Base-by-base conservation (phyloP, 2,329 filamentous ascomycete species). In the Cordyceps cateniannulata region DNA sequence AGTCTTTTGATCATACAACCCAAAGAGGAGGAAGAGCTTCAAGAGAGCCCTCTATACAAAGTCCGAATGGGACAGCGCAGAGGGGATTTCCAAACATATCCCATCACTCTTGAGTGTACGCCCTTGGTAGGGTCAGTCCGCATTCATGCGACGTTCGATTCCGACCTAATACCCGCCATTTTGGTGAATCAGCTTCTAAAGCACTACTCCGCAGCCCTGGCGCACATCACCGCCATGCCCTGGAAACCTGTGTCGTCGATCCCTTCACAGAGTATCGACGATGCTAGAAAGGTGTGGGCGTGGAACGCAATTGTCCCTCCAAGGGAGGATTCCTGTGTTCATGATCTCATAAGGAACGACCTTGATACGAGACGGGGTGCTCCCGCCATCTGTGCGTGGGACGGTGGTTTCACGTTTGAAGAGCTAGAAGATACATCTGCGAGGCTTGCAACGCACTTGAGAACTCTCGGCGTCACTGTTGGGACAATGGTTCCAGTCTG, bases 341-440 rank as follows among this genome's bases (percentile, higher is more conserved):
- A 57, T 22, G 44, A 57, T 4, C 32, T 57, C 22, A 40, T 57
- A 7, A 40, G 14, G 3, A 10, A 12, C 3, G 22, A 38, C 27
- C 12, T 48, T 5, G 27, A 20, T 3, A 24, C 14, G 29, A 27
- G 22, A 48, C 20, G 42, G 18, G 8, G 2, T 9, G 63, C 70
- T 0, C 65, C 68, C 0, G 78, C 79, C 1, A 70, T 80, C 18
- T 67, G 73, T n/a, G 76, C 78, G 0, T 80, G 77, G 76, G 78
- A 80, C 63, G 77, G 75, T 18, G 63, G 66, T 18, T 72, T 79
- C 47, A 78, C 76, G 6, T 79, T 77, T 61, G 57, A 65, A 59
- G 71, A 61, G 44, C 44, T 61, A 24, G 59, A 61, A 7, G 51
- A 47, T 20, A 24, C 8, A 9, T 40, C 42, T 32, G 3, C 20